Conservation (phyloP, 1,139 yeast genomes). For the Casaregolazyma lundiana region DNA sequence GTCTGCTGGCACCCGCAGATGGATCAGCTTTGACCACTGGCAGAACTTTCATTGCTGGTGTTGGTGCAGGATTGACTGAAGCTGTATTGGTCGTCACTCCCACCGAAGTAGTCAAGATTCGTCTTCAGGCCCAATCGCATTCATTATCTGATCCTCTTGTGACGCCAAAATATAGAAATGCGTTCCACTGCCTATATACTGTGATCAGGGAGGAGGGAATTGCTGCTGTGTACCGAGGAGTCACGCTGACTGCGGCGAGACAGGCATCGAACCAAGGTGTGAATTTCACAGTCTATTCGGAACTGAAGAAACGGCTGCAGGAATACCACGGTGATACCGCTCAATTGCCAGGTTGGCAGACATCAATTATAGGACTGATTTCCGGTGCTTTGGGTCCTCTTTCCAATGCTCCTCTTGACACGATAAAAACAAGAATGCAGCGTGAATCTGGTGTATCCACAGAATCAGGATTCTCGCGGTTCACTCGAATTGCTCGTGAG, state of each 20-base stretch:
- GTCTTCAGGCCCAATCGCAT: conserved; percentile 94
- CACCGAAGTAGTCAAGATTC: conserved; percentile 93
- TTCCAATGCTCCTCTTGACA: conserved; percentile 95
- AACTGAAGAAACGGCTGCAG: conserved; percentile 67
- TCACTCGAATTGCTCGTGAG: conserved; percentile 73
- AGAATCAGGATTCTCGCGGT: conserved; percentile 72
- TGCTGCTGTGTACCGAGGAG: conserved; percentile 88
- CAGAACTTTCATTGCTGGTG: conserved; percentile 81
- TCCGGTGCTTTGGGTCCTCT: conserved; percentile 98
- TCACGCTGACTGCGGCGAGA: conserved; percentile 91
- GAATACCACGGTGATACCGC: conserved; percentile 53
- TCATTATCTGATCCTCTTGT: conserved; percentile 79
- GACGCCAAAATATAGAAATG: conserved; percentile 83
- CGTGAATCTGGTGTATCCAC: conserved; percentile 68
- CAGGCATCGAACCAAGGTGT: conserved; percentile 99
- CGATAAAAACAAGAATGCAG: conserved; percentile 95
- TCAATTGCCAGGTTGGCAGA: conserved; percentile 89
- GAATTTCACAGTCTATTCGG: conserved; percentile 91
- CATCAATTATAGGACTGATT: conserved; percentile 82
- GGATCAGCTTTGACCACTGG: conserved; percentile 66
- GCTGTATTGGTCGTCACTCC: conserved; percentile 94
- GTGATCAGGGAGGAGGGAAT: conserved; percentile 90
- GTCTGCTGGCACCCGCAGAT: conserved; percentile 54
- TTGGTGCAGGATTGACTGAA: conserved; percentile 96
- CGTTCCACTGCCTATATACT: conserved; percentile 83